Conservation (phyloP, 2,329 filamentous ascomycete genomes). For the Alternaria sp. region DNA sequence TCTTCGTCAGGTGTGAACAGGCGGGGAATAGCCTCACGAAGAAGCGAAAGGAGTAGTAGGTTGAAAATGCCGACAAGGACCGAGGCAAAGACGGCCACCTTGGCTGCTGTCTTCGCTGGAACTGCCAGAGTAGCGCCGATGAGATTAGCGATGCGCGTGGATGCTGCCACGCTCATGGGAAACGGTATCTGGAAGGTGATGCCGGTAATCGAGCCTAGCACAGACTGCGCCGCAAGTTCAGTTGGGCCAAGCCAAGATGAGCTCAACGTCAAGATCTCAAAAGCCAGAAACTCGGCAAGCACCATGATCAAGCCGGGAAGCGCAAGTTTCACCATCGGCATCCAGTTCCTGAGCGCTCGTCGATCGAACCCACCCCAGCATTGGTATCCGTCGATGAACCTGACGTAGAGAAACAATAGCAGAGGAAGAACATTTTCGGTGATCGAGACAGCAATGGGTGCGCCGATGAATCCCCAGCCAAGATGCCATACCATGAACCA, state of each 20-base stretch:
- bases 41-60: slow-evolving; percentile 68
- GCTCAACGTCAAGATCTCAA: slow-evolving; percentile 87
- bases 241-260: slow-evolving; percentile 80
- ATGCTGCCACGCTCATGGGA: slow-evolving; percentile 85
- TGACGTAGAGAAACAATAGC: slow-evolving; percentile 75
- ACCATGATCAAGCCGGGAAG: slow-evolving; percentile 93
- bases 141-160: slow-evolving; percentile 87
- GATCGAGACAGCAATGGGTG: slow-evolving; percentile 76
- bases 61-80: slow-evolving; percentile 80
- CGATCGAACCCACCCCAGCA: slow-evolving; percentile 83
- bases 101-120: slow-evolving; percentile 80
- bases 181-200: slow-evolving; percentile 93
- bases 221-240: slow-evolving; percentile 84
- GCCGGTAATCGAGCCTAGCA: slow-evolving; percentile 77
- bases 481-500: slow-evolving; percentile 77
- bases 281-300: slow-evolving; percentile 89
- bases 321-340: slow-evolving; percentile 84
- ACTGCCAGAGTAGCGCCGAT: slow-evolving; percentile 85
- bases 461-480: slow-evolving; percentile 69
- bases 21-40: slow-evolving; percentile 75
- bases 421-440: slow-evolving; percentile 77
- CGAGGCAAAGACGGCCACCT: slow-evolving; percentile 73
- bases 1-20: slow-evolving; percentile 75
- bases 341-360: slow-evolving; percentile 75
- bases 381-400: slow-evolving; percentile 71